phyloP scores from a whole-genome alignment of 495 filamentous ascomycete genomes.

The Podospora appendiculata region DNA sequence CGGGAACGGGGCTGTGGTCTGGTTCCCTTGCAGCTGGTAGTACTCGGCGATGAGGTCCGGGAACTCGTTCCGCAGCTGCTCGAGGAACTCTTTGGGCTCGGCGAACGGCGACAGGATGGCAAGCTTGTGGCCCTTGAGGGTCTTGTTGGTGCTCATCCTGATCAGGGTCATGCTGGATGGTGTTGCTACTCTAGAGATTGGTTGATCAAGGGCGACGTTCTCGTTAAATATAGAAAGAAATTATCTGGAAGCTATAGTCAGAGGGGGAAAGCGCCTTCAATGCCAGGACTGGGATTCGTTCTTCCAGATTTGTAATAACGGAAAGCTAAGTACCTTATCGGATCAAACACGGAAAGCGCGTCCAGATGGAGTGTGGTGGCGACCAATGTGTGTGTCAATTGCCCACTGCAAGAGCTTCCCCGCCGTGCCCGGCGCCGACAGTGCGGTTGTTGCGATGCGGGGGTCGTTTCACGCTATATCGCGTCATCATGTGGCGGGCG shows the following conservation, averaged over 20 bases:
- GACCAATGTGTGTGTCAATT: background rate
- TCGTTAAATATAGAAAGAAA: too few relatives aligned
- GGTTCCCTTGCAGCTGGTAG: constrained; percentile 1
- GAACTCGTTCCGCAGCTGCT: constrained; percentile 38
- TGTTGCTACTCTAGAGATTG: background rate
- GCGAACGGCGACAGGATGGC: constrained; percentile 39
- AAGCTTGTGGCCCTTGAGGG: constrained; percentile 36
- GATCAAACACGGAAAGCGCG: too few relatives aligned
- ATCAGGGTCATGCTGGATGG: background rate
- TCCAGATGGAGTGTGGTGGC: background rate
- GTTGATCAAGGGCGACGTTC: too few relatives aligned
- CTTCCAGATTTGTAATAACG: too few relatives aligned
- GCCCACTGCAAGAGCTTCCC: too few relatives aligned
- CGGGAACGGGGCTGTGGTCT: background rate
- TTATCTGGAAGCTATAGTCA: too few relatives aligned
- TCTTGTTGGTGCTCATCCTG: constrained; percentile 22
- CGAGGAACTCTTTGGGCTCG: constrained; percentile 30
- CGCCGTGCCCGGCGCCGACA: too few relatives aligned
- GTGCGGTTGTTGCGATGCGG: background rate
- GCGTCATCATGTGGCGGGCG: background rate
- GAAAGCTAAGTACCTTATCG: too few relatives aligned
- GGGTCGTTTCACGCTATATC: constrained; percentile 5
- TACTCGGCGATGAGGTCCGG: constrained; percentile 41
- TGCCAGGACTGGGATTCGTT: too few relatives aligned
- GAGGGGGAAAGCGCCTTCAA: too few relatives aligned